Evolutionary conservation across 2,329 filamentous ascomycete species (phyloP).

Genomic region (Botrytis elliptica): DNA sequence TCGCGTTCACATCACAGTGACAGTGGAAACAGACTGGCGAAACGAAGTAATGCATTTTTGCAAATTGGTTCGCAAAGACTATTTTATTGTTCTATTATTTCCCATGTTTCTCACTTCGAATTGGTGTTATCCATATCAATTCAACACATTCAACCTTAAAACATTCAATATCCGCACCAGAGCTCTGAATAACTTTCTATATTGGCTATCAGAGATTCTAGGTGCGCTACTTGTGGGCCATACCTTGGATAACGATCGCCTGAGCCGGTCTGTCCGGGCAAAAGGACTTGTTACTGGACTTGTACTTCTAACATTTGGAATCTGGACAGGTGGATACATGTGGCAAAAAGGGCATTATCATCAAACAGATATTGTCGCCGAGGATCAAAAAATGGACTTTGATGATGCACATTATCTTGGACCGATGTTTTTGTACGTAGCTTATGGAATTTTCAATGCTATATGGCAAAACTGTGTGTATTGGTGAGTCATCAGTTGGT

Average conservation of each 20-base stretch:
- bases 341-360: conserved; percentile 63
- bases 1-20: conserved; percentile 64
- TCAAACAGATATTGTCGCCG: conserved; percentile 40
- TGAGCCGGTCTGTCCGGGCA: conserved; percentile 65
- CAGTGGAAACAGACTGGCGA: conserved; percentile 83
- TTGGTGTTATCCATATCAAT: conserved; percentile 77
- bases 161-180: conserved; percentile 72
- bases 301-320: conserved; percentile 67
- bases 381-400: conserved; percentile 55
- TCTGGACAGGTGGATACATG: conserved; percentile 79
- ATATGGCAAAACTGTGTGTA: conserved; percentile 86
- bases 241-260: conserved; percentile 57
- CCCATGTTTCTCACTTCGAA: conserved; percentile 78
- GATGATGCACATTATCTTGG: conserved; percentile 63
- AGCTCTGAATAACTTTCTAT: conserved; percentile 70
- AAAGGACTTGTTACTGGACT: conserved; percentile 44
- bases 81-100: conserved; percentile 71
- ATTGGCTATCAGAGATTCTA: conserved; percentile 74
- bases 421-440: conserved; percentile 85
- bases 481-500: conserved; percentile 54
- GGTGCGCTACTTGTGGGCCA: conserved; percentile 71
- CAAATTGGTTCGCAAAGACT: conserved; percentile 66
- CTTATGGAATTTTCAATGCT: conserved; percentile 84
- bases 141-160: conserved; percentile 67
- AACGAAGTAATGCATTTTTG: conserved; percentile 72